Evolutionary conservation across 2,329 filamentous ascomycete genomes (phyloP).

Genomic region (Alternaria sp.): DNA sequence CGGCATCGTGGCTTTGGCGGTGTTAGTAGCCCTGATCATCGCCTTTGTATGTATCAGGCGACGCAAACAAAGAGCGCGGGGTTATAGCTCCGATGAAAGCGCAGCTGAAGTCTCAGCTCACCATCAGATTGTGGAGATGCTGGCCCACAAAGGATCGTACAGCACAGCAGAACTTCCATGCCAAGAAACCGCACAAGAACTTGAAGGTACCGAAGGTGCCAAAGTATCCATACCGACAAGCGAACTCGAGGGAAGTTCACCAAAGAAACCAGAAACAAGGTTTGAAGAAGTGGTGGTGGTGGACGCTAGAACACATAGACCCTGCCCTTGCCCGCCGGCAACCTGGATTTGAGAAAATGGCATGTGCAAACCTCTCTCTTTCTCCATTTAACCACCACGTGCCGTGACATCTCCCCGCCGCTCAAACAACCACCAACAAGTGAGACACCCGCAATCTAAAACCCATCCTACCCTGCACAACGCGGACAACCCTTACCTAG

Average conservation of each 20-base stretch:
- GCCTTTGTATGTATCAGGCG: not conserved
- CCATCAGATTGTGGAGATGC: not conserved
- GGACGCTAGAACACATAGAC: not conserved
- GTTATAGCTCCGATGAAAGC: not conserved
- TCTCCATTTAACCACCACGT: not conserved
- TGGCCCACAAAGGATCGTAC: not conserved
- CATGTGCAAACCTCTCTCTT: not conserved
- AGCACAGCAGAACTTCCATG: not conserved
- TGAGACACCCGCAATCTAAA: not conserved
- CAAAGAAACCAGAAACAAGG: not conserved
- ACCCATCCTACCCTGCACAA: not conserved
- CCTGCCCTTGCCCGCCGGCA: not conserved
- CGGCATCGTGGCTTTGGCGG: not conserved
- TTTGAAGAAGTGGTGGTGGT: not conserved
- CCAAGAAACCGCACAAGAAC: not conserved
- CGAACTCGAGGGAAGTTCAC: not conserved
- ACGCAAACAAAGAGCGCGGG: not conserved
- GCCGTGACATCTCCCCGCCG: not conserved
- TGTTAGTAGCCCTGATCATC: not conserved
- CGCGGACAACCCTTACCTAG: conserved; percentile 1
- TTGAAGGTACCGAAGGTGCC: not conserved
- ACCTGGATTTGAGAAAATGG: not conserved
- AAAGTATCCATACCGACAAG: not conserved
- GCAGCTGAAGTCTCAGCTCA: not conserved
- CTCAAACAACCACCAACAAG: not conserved